Conservation (phyloP, 768 basidiomycete species). For the Lentinus brumalis region DNA sequence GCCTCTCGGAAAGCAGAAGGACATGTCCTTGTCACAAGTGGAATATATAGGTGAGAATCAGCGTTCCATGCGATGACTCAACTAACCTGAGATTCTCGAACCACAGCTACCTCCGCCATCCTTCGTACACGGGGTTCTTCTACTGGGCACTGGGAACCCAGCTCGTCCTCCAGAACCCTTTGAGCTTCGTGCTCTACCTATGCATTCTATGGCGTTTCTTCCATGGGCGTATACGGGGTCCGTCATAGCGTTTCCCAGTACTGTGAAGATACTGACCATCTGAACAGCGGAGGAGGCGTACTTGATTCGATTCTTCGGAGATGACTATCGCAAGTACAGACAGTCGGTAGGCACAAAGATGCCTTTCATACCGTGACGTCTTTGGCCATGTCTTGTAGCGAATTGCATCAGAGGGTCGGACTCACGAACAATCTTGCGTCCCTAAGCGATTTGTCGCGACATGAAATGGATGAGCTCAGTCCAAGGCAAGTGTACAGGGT, state of each 20-base stretch:
- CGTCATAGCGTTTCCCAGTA: constrained; percentile 29
- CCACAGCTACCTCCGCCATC: constrained; percentile 83
- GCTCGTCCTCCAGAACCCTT: constrained; percentile 83
- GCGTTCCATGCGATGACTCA: constrained; percentile 31
- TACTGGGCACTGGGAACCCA: constrained; percentile 98
- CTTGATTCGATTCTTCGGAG: constrained; percentile 86
- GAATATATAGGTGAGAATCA: constrained; percentile 72
- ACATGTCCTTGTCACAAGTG: constrained; percentile 84
- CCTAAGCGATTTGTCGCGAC: not conserved
- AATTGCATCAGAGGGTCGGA: no score
- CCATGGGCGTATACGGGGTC: constrained; percentile 74
- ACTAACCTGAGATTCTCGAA: constrained; percentile 5
- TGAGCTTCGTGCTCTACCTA: constrained; percentile 68
- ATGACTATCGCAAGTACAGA: constrained; percentile 80
- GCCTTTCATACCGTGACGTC: constrained; percentile 71
- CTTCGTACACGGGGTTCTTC: constrained; percentile 96
- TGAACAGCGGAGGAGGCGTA: constrained; percentile 75
- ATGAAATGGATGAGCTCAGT: not conserved
- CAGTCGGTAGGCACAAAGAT: constrained; percentile 82
- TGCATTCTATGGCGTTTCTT: constrained; percentile 87
- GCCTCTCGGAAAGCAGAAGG: constrained; percentile 70
- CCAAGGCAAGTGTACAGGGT: constrained; percentile 7
- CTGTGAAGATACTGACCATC: not conserved
- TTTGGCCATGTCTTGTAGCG: not conserved
- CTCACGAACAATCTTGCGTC: no score